Conservation (phyloP, 169 alveolate species). For the Cryptosporidium ryanae region DNA sequence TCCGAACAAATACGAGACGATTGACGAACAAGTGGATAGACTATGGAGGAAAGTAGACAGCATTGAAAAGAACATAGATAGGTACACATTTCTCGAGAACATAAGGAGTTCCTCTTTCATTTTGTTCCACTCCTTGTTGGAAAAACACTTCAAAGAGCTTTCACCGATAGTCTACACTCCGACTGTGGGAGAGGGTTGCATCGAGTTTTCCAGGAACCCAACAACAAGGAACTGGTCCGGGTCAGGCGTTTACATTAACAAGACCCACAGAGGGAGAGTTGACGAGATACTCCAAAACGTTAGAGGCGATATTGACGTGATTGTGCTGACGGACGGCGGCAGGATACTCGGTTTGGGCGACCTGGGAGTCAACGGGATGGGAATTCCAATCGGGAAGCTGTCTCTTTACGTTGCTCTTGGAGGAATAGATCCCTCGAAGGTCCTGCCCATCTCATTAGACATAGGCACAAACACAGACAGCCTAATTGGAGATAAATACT, state of each 20-base stretch:
- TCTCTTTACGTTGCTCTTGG: slow-evolving; percentile 80
- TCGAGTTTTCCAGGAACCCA: slow-evolving; percentile 70
- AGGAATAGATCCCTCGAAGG: slow-evolving; percentile 78
- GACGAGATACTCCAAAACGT: slow-evolving; percentile 15
- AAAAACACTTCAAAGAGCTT: slow-evolving; percentile 69
- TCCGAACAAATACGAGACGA: slow-evolving; percentile 60
- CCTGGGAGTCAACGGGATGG: slow-evolving; percentile 84
- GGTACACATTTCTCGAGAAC: slow-evolving; percentile 74
- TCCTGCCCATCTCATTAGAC: slow-evolving; percentile 78
- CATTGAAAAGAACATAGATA: slow-evolving; percentile 48
- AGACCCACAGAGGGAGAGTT: slow-evolving; percentile 17
- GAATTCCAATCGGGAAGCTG: slow-evolving; percentile 83
- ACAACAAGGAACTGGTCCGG: slow-evolving; percentile 69
- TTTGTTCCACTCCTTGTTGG: slow-evolving; percentile 74
- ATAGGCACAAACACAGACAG: slow-evolving; percentile 78
- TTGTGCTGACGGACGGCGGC: slow-evolving; percentile 85
- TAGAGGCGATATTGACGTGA: slow-evolving; percentile 76
- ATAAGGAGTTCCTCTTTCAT: slow-evolving; percentile 75
- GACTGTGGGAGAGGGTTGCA: slow-evolving; percentile 79
- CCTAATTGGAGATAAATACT: slow-evolving; percentile 34
- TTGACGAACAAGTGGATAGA: slow-evolving; percentile 75
- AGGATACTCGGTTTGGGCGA: slow-evolving; percentile 85
- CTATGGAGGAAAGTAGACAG: not conserved
- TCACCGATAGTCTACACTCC: slow-evolving; percentile 81
- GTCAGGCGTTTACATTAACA: slow-evolving; percentile 38